Conservation (phyloP, 2,329 filamentous ascomycete species). For the Orbilia blumenaviensis region DNA sequence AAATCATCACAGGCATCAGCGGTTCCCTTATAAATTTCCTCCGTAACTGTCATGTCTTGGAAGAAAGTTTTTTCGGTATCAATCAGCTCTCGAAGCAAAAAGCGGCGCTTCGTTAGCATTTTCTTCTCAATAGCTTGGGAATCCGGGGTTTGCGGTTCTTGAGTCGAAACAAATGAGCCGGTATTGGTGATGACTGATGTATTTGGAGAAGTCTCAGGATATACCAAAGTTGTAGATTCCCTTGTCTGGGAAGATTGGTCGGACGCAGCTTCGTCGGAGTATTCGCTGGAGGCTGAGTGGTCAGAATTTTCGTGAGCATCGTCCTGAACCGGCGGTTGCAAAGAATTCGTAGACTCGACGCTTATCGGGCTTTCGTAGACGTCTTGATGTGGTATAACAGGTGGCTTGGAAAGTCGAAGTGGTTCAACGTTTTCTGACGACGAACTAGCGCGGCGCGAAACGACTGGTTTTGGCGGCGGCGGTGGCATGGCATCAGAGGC, state of each 20-base stretch:
- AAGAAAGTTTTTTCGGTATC: conserved; percentile 93
- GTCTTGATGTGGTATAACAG: conserved; percentile 17
- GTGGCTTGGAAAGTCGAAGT: conserved; percentile 42
- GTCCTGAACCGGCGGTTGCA: conserved; percentile 19
- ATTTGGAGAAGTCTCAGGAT: conserved; percentile 44
- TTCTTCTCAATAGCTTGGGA: conserved; percentile 70
- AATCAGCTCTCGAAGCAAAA: conserved; percentile 88
- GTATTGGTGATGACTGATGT: conserved; percentile 47
- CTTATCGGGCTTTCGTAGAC: conserved; percentile 49
- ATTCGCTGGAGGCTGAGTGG: conserved; percentile 57
- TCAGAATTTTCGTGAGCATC: conserved; percentile 52
- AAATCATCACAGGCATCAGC: conserved; percentile 82
- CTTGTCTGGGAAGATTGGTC: conserved; percentile 43
- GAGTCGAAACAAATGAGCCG: conserved; percentile 59
- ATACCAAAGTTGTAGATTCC: conserved; percentile 18
- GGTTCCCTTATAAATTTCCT: conserved; percentile 97
- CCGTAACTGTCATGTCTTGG: conserved; percentile 94
- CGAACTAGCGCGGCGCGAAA: conserved; percentile 36
- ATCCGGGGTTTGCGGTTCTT: conserved; percentile 69
- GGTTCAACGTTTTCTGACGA: conserved; percentile 45
- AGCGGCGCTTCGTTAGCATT: conserved; percentile 79
- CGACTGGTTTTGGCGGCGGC: conserved; percentile 44
- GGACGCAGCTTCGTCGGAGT: conserved; percentile 56
- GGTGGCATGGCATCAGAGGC: conserved; percentile 49
- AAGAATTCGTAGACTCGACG: conserved; percentile 30